Base-by-base conservation (phyloP, 2,329 filamentous ascomycete genomes). In the Mariannaea sp. region DNA sequence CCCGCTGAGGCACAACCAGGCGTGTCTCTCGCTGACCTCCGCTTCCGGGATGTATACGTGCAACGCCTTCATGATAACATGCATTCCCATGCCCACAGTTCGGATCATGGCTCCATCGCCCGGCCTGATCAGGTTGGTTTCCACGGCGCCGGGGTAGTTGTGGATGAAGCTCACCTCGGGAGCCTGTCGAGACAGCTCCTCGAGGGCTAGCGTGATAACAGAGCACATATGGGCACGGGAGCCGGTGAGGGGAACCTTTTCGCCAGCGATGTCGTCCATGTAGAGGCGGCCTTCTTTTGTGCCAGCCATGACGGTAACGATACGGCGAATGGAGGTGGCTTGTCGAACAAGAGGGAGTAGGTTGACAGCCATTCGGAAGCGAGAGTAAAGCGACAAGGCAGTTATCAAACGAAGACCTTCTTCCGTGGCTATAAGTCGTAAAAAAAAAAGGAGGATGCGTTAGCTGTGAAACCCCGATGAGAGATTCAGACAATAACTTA, bases 401-500 rank as follows among this genome's bases (percentile, higher is more conserved):
- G 77, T 74, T 26, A 77, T 74, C 22, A 76, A 72, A 45, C 82
- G 76, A 2, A 88, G 71, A 2, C 80, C 81, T 67, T 88, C 85
- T 0, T 70, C 45, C 0, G 82, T 85, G 55, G 85, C 83, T 81
- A 35, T 5, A 10, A 30, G 32, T 5, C 3, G 46, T 6, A 38
- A 4, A 30, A 41, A 13, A 27, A 14, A 50, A 3, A 59, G 47
- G 10, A 5, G 46, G 14, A 32, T 5, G 30, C 8, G 35, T 33
- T 9, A 50, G 26, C 20, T 38, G 39, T 6, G 29, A 2, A 10
- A 13, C 2, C 10, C 6, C 9, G 8, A 42, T 30, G 1, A 19
- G 16, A 5, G 8, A 7, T n/a, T 3, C 2, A 2, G 0, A 7
- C n/a, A 8, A 12, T 19, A 20, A 60, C 64, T 16, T 45, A 49